These are phyloP conservation scores for Lasiosphaeria hispida DNA, from an alignment of 495 filamentous ascomycete species.

Conservation along the genomic window DNA sequence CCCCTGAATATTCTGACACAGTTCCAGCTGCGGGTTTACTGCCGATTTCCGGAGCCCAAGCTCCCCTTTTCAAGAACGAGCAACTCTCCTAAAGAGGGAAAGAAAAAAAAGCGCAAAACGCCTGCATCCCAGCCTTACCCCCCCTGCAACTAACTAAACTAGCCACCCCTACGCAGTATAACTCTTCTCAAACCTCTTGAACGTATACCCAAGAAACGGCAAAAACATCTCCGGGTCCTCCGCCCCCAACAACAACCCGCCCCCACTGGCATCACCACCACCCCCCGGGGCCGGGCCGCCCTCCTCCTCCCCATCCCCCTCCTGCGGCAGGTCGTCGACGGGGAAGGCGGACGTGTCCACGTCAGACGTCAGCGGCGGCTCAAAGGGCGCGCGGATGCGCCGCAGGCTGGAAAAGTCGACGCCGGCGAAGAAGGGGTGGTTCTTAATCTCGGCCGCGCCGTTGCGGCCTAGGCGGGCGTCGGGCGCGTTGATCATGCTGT, in stretches of 20 bases:
- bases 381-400: slow-evolving; percentile 82
- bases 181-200: slow-evolving; percentile 84
- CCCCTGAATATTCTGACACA: no score
- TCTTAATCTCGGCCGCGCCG: slow-evolving; percentile 79
- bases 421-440: slow-evolving; percentile 85
- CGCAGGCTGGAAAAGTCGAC: slow-evolving; percentile 84
- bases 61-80: no score
- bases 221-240: slow-evolving; percentile 69
- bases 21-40: no score
- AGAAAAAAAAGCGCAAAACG: background rate
- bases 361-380: slow-evolving; percentile 81
- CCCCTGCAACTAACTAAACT: background rate
- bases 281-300: background rate
- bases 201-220: slow-evolving; percentile 97
- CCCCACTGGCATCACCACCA: background rate
- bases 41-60: no score
- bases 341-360: slow-evolving; percentile 95
- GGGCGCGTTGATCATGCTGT: slow-evolving; percentile 77
- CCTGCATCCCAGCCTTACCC: background rate
- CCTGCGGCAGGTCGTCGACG: slow-evolving; percentile 86
- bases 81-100: background rate
- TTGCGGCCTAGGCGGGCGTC: slow-evolving; percentile 77
- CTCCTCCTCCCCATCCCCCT: slow-evolving; percentile 45
- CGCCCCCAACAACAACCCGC: background rate
- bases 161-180: slow-evolving; percentile 34